Conservation (phyloP, 1,284 basidiomycete genomes). For the Trichosporon coremiiforme region DNA sequence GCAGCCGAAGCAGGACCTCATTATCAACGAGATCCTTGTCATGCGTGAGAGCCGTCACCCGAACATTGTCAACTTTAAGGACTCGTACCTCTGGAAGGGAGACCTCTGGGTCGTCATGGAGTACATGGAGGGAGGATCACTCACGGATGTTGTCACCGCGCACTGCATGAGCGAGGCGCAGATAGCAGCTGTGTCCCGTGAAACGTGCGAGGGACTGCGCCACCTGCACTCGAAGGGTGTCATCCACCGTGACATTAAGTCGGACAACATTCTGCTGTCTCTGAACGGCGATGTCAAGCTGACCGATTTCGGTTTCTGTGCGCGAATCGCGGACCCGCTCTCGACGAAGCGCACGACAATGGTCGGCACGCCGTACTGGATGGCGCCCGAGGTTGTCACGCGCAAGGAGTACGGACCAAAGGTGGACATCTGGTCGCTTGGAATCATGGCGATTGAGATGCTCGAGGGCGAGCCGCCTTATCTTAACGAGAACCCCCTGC, state of each 20-base stretch:
- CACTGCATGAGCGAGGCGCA: constrained; percentile 92
- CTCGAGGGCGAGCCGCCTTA: constrained; percentile 99
- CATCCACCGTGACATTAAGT: constrained; percentile 98
- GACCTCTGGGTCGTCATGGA: constrained; percentile 99
- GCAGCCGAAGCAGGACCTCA: constrained; percentile 98
- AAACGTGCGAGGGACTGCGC: constrained; percentile 85
- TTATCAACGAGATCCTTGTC: constrained; percentile 99
- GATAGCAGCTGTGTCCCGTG: constrained; percentile 88
- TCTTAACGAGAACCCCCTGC: constrained; percentile 92
- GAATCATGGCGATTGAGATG: constrained; percentile 99
- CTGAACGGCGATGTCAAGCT: constrained; percentile 95
- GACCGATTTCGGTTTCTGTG: constrained; percentile 98
- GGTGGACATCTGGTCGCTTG: constrained; percentile 97
- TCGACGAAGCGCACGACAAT: constrained; percentile 95
- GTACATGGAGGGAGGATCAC: constrained; percentile 91
- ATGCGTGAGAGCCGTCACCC: constrained; percentile 95
- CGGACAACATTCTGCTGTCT: constrained; percentile 90
- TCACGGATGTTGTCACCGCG: constrained; percentile 95
- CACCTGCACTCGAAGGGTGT: constrained; percentile 93
- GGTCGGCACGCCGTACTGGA: constrained; percentile 99
- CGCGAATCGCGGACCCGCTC: constrained; percentile 87
- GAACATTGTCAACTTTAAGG: constrained; percentile 99
- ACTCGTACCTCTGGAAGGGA: constrained; percentile 95
- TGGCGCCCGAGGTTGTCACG: constrained; percentile 98
- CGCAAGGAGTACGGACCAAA: constrained; percentile 98